Percentiles rank a stretch among this genome's conserved stretches.
Evolutionary conservation across 805 yeast genomes (phyloP).

Genomic region (Hemisphaericaspora nanyangensis): DNA sequence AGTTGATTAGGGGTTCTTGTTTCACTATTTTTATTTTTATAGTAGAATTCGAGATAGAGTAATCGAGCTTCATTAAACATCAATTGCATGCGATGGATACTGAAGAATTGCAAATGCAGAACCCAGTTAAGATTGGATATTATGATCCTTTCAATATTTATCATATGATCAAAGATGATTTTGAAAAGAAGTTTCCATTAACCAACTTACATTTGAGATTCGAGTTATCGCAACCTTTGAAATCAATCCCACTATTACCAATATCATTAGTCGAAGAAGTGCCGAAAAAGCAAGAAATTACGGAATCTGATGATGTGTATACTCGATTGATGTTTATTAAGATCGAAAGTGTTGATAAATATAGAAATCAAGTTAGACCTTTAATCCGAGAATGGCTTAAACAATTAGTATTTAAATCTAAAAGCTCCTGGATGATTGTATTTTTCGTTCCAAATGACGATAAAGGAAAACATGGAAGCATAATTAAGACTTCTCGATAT

Average conservation of each 20-base stretch:
- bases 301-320: slow-evolving; percentile 43
- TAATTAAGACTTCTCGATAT: slow-evolving; percentile 44
- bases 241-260: slow-evolving; percentile 60
- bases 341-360: slow-evolving; percentile 65
- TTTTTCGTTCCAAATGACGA: slow-evolving; percentile 42
- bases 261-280: slow-evolving; percentile 56
- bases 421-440: slow-evolving; percentile 56
- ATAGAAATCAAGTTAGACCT: slow-evolving; percentile 77
- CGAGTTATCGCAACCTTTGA: slow-evolving; percentile 46
- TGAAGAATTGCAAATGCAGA: not conserved
- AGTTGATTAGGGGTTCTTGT: too few species aligned
- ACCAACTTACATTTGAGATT: slow-evolving; percentile 69
- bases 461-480: slow-evolving; percentile 30
- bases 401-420: slow-evolving; percentile 29
- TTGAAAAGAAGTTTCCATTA: slow-evolving; percentile 49
- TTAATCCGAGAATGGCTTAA: slow-evolving; percentile 77
- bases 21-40: too few species aligned
- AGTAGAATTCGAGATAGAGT: too few species aligned
- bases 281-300: slow-evolving; percentile 30
- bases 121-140: slow-evolving; percentile 46
- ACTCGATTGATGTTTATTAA: slow-evolving; percentile 66
- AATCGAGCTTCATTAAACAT: not conserved
- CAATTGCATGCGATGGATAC: not conserved
- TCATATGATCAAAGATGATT: slow-evolving; percentile 38
- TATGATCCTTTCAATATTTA: slow-evolving; percentile 72